Evolutionary conservation across 2,329 filamentous ascomycete species (phyloP).

Genomic region (Metarhizium robertsii): DNA sequence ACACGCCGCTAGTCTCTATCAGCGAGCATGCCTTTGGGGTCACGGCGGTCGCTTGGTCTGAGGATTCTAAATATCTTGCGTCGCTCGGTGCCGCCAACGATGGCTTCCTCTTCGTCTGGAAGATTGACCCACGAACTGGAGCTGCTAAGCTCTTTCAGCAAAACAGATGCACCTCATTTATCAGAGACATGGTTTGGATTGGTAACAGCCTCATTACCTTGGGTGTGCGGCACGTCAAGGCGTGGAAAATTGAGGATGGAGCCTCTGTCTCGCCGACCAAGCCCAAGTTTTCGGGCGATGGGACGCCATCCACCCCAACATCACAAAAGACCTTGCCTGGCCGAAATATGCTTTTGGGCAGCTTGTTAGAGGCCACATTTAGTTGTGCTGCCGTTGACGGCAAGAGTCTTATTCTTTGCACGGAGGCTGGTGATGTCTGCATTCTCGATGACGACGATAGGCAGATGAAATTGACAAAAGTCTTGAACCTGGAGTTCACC

Average conservation of each 20-base stretch:
- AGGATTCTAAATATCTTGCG: conserved; percentile 76
- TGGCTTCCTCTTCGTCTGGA: conserved; percentile 89
- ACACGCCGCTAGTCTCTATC: conserved; percentile 74
- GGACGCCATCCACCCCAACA: conserved; percentile 18
- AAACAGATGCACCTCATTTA: conserved; percentile 80
- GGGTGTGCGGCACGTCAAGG: conserved; percentile 84
- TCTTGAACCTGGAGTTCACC: conserved; percentile 57
- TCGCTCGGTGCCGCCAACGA: conserved; percentile 86
- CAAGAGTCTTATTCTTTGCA: conserved; percentile 70
- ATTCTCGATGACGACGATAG: conserved; percentile 69
- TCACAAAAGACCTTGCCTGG: conserved; percentile 62
- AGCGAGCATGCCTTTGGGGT: conserved; percentile 89
- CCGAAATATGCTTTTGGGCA: conserved; percentile 77
- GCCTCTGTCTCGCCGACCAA: conserved; percentile 53
- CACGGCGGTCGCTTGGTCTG: conserved; percentile 78
- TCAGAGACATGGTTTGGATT: conserved; percentile 86
- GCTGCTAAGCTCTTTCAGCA: conserved; percentile 72
- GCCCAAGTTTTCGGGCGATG: conserved; percentile 41
- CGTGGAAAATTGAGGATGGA: conserved; percentile 76
- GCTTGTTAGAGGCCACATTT: conserved; percentile 76
- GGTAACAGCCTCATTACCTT: conserved; percentile 76
- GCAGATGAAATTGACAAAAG: conserved; percentile 59
- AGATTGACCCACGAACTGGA: conserved; percentile 72
- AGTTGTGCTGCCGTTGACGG: conserved; percentile 68
- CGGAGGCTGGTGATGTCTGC: conserved; percentile 84